Evolutionary conservation across 805 yeast species (phyloP), one percentile per base, ranked within the genome.

Genomic region (Saccharomyces mikatae): DNA sequence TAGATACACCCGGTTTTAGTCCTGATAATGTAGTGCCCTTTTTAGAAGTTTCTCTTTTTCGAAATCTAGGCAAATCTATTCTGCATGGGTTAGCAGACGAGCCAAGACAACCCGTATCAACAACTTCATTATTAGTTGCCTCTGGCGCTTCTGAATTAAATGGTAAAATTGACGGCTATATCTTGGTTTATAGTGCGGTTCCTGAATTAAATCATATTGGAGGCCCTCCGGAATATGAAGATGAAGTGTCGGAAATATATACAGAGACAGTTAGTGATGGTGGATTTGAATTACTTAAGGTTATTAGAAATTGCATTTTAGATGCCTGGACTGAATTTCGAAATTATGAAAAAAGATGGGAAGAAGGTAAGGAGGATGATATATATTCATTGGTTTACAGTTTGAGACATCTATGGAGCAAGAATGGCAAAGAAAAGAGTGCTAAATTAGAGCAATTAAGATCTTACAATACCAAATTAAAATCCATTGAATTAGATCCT

Each of bases 131-230:
- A 53, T 67, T 87, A 11, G 87, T 84, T 2, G 92, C 89, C 4
- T 82, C 89, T 41, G 94, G 94, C 1, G 87, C 90, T 4, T 80
- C 88, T 47, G 92, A 86, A 56, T 68, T 87, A 60, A 86, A 87
- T 64, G 91, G 90, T 4, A 75, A 80, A 31, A 78, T 87, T n/a
- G 86, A 85, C 64, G 92, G 91, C 0, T 87, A 87, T 65, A 73
- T 85, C 47, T 75, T 85, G 41, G 82, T 84, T 49, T 87, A 86
- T 66, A 79, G 84, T 53, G 84, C 88, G 2, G 79, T 86, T 2
- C 94, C 95, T 0, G 75, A 80, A 24, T 60, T 73, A 31, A 74
- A 73, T 49, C 63, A 63, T 52, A 60, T 58, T 17, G 53, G 46
- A 17, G 57, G 66, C 30, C 89, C 89, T 0, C 91, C 91, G 1